Percentiles rank a stretch among this genome's conserved stretches.
Evolutionary conservation across 2,329 filamentous ascomycete species (phyloP).

Genomic region (Cladorrhinum sp.): DNA sequence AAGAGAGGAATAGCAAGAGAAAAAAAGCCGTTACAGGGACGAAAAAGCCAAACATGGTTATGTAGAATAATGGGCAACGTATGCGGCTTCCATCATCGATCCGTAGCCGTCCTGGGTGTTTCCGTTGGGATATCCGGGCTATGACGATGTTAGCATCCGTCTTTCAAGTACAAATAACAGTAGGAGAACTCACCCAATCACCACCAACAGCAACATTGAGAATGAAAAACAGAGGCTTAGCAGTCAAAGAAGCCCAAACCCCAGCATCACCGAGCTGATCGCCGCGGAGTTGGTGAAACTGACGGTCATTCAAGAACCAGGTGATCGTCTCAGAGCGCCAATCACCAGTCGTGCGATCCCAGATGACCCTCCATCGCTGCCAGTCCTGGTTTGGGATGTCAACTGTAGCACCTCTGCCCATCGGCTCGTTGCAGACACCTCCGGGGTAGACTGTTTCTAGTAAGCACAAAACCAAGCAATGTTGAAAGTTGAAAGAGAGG

Average conservation of each 20-base stretch:
- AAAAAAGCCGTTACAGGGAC: background rate
- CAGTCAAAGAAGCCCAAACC: constrained; percentile 49
- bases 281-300: constrained; percentile 45
- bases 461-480: no score
- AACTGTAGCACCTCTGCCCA: constrained; percentile 38
- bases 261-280: constrained; percentile 41
- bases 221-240: constrained; percentile 50
- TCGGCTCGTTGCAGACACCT: constrained; percentile 51
- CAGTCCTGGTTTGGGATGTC: constrained; percentile 40
- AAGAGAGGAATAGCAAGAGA: background rate
- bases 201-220: constrained; percentile 57
- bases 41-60: constrained; percentile 6
- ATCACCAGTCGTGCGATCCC: constrained; percentile 44
- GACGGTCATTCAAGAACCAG: constrained; percentile 47
- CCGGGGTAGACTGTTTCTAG: constrained; percentile 33
- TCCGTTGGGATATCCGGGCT: constrained; percentile 49
- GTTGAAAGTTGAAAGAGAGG: background rate
- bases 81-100: constrained; percentile 51
- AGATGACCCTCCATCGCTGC: constrained; percentile 49
- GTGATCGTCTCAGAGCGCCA: constrained; percentile 49
- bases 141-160: background rate
- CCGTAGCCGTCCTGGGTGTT: constrained; percentile 45
- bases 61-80: constrained; percentile 41
- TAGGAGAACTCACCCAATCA: constrained; percentile 42
- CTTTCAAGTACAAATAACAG: constrained; percentile 15